These are phyloP conservation scores for Fusarium sp. DNA, from an alignment of 2,329 filamentous ascomycete genomes.

Conservation along the genomic window DNA sequence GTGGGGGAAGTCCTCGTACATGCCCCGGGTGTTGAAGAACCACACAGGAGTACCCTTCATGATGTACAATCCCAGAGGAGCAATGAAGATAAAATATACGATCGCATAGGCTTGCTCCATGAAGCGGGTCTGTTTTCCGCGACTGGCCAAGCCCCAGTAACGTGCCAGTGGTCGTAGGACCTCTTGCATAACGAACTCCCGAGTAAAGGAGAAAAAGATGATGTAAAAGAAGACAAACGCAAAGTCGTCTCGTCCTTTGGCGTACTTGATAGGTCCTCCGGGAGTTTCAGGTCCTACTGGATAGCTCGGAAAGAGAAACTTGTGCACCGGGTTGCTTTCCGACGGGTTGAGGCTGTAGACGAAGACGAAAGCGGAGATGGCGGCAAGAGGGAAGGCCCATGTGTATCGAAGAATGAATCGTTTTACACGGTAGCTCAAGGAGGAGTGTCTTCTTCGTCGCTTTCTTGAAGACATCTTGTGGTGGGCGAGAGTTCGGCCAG, in stretches of 20 bases:
- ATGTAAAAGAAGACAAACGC: constrained; percentile 88
- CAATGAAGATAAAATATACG: constrained; percentile 82
- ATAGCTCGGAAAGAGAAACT: constrained; percentile 10
- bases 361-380: not conserved
- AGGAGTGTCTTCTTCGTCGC: not conserved
- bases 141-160: constrained; percentile 68
- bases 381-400: not conserved
- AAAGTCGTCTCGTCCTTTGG: constrained; percentile 82
- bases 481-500: not conserved
- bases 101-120: constrained; percentile 96
- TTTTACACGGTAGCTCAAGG: not conserved
- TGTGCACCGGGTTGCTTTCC: constrained; percentile 7
- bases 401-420: not conserved
- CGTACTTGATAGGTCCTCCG: constrained; percentile 69
- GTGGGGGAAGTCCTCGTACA: constrained; percentile 90
- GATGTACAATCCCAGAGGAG: constrained; percentile 83
- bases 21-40: constrained; percentile 89
- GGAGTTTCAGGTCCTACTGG: not conserved
- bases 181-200: constrained; percentile 94
- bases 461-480: not conserved
- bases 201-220: constrained; percentile 85
- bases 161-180: constrained; percentile 77
- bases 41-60: constrained; percentile 87
- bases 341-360: constrained; percentile 10
- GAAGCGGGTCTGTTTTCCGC: constrained; percentile 83